Base-by-base conservation (phyloP, 345 rosid species). In the Gynandropsis gynandra region DNA sequence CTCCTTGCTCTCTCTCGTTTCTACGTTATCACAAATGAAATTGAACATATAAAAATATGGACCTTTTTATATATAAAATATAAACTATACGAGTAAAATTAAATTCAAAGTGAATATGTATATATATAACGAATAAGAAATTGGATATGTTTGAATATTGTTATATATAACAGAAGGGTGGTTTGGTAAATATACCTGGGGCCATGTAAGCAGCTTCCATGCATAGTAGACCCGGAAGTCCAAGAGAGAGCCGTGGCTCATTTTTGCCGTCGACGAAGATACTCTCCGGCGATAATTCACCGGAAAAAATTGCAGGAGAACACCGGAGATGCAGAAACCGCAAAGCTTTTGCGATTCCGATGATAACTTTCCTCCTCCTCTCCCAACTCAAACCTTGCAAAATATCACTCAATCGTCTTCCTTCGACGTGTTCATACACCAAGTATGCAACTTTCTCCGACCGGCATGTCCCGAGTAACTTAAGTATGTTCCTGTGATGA, bases 341-440 rank as follows among this genome's bases (percentile, higher is more conserved):
- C 10, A 86, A 75, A 31, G 94, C 85, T 70, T 78, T 72, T 0
- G 82, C 82, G 0, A 81, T 55, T 35, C 97, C 84, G 1, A 59
- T 46, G 10, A 86, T 84, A 21, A 89, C 68, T 52, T 61, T 83
- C 58, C 55, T 64, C 8, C 94, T 62, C 32, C 71, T 63, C 29
- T 76, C 86, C 94, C 95, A 89, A 49, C 74, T 66, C 43, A 89
- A 64, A 48, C 52, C 67, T 12, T 54, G 42, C 13, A 81, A 62
- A 48, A 71, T 52, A 48, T 80, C 75, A 40, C 70, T 74, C 49
- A 89, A 55, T 21, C 14, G 58, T 62, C 71, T 67, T 49, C 88
- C 90, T 52, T 86, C 70, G 3, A 75, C 38, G 68, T 75, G 52
- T 54, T 86, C 80, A 14, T 67, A 80, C 4, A 86, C 64, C 65